Conservation (phyloP, 352 stramenopile genomes). For the Globisporangium irregulare region DNA sequence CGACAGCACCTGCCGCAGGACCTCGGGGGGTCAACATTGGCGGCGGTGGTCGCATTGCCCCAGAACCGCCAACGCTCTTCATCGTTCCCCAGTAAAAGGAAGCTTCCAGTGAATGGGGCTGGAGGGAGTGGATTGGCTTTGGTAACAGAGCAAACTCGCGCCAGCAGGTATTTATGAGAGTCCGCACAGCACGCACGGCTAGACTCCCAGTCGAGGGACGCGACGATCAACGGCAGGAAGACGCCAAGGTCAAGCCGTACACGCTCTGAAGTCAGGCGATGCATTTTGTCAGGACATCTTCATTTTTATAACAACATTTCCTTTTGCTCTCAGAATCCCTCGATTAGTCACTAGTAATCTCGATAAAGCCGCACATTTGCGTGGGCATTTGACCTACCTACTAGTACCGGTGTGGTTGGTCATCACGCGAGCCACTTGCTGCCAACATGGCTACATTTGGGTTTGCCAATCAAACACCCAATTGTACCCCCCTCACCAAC, state of each 20-base stretch:
- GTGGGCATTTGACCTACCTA: too few species aligned
- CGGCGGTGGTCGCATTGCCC: not conserved
- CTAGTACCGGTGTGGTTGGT: too few species aligned
- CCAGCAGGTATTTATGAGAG: constrained; percentile 2
- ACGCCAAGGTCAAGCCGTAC: not conserved
- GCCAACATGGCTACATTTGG: not conserved
- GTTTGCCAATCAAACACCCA: not conserved
- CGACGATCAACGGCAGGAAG: not conserved
- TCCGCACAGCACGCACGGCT: not conserved
- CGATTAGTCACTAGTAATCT: too few species aligned
- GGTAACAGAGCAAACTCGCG: not conserved
- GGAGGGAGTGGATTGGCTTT: not conserved
- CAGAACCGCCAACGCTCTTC: not conserved
- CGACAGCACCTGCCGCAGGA: not conserved
- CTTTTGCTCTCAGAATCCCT: too few species aligned
- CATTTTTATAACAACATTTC: not conserved
- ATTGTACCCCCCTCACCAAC: not conserved
- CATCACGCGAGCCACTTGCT: too few species aligned
- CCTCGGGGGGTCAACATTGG: constrained; percentile 5
- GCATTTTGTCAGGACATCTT: not conserved
- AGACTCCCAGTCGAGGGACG: not conserved
- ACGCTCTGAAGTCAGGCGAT: not conserved
- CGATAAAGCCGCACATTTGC: too few species aligned
- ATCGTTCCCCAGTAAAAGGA: constrained; percentile 5
- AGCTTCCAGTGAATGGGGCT: not conserved